These are phyloP conservation scores for Murraya paniculata DNA, from an alignment of 345 rosid species.

Conservation along the genomic window DNA sequence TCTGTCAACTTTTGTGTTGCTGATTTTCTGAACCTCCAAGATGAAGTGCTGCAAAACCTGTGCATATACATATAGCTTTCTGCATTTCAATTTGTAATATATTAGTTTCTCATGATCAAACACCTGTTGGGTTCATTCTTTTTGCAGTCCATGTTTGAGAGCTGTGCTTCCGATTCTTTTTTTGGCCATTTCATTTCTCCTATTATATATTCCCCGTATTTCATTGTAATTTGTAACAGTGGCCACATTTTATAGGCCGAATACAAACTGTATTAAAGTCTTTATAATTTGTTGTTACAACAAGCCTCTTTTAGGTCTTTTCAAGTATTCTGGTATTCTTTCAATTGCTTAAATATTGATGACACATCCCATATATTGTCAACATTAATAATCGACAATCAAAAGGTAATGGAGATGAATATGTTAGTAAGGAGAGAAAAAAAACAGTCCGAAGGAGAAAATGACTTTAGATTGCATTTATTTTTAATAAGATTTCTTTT, in stretches of 20 bases:
- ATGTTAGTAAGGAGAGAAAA: no score
- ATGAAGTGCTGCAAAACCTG: conserved; percentile 9
- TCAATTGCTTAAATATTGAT: background rate
- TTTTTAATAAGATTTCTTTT: no score
- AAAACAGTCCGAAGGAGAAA: no score
- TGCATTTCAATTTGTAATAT: conserved; percentile 8
- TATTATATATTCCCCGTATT: background rate
- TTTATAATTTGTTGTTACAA: background rate
- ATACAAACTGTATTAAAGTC: conserved; percentile 2
- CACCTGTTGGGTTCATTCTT: conserved; percentile 2
- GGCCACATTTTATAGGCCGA: conserved; percentile 25
- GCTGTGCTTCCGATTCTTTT: background rate
- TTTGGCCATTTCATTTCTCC: background rate
- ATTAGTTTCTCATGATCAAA: background rate
- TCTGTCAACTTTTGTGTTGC: background rate
- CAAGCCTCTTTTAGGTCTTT: background rate
- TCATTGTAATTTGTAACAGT: background rate
- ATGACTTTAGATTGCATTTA: no score
- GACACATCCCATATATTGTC: background rate
- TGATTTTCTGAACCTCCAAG: background rate
- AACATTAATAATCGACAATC: background rate
- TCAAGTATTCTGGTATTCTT: background rate
- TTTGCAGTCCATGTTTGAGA: background rate
- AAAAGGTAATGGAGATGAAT: no score
- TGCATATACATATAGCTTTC: conserved; percentile 11